These are phyloP conservation scores for Beauveria brongniartii DNA, from an alignment of 2,329 filamentous ascomycete species.

Conservation along the genomic window DNA sequence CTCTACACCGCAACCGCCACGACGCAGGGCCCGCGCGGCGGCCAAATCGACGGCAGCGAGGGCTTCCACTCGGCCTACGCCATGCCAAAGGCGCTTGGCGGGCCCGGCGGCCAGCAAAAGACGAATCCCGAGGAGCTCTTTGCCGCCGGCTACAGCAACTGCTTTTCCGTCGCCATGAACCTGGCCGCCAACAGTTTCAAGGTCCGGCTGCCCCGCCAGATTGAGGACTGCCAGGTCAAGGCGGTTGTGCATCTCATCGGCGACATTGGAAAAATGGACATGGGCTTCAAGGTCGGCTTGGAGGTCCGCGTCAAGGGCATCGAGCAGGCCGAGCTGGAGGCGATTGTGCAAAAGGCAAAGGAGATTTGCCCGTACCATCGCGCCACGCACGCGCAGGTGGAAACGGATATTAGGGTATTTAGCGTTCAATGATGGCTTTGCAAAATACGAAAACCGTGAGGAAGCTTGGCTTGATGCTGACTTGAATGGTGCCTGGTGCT, in stretches of 20 bases:
- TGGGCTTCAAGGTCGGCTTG: not conserved
- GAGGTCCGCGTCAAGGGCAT: slow-evolving; percentile 6
- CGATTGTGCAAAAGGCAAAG: not conserved
- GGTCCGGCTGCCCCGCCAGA: not conserved
- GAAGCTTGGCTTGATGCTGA: too few relatives aligned
- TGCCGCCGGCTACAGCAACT: slow-evolving; percentile 6
- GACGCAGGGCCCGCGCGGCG: not conserved
- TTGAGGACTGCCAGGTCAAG: not conserved
- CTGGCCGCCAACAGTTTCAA: not conserved
- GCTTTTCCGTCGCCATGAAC: slow-evolving; percentile 4
- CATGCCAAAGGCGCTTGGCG: not conserved
- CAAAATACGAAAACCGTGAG: too few relatives aligned
- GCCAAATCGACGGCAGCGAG: not conserved
- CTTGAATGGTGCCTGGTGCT: too few relatives aligned
- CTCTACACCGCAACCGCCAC: slow-evolving; percentile 2
- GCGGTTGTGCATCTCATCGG: not conserved
- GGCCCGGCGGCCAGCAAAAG: not conserved
- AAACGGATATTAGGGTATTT: not conserved
- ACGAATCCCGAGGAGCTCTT: slow-evolving; percentile 4
- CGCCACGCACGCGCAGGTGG: not conserved
- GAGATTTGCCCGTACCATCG: slow-evolving; percentile 2
- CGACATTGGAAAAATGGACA: not conserved
- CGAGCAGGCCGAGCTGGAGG: not conserved
- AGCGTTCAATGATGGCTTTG: not conserved
- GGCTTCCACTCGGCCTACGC: not conserved